Evolutionary conservation across 2,329 filamentous ascomycete genomes (phyloP).

Genomic region (Cladosporium austrohemisphaericum): DNA sequence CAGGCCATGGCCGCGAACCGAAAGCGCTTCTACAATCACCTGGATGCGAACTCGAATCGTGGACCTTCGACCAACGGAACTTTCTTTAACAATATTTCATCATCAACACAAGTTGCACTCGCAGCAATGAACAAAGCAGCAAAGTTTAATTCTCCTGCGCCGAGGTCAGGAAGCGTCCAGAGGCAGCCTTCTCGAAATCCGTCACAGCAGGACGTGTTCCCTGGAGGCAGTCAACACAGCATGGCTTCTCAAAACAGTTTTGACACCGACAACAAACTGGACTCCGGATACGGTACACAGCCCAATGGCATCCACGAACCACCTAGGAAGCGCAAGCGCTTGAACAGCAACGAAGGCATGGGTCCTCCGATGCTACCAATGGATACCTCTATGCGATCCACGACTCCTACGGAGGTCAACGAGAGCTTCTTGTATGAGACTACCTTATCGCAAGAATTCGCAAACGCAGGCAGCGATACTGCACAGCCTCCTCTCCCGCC

Average conservation of each 20-base stretch:
- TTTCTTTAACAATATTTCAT: conserved; percentile 96
- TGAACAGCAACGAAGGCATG: conserved; percentile 36
- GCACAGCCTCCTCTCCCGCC: conserved; percentile 63
- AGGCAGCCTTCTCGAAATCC: conserved; percentile 65
- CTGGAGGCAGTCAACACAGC: conserved; percentile 75
- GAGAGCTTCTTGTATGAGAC: conserved; percentile 70
- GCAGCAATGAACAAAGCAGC: conserved; percentile 92
- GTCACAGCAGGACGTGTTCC: conserved; percentile 67
- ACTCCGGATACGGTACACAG: conserved; percentile 67
- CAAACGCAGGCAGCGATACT: conserved; percentile 51
- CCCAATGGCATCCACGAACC: conserved; percentile 55
- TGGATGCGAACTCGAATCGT: conserved; percentile 48
- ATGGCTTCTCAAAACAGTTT: conserved; percentile 41
- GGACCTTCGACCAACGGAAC: conserved; percentile 62
- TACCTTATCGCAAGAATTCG: conserved; percentile 27
- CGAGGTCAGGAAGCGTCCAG: conserved; percentile 59
- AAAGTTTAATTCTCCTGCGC: conserved; percentile 80
- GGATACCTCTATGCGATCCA: conserved; percentile 56
- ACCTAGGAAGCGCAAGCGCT: conserved; percentile 70
- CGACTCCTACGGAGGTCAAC: conserved; percentile 73
- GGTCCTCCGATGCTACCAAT: conserved; percentile 35
- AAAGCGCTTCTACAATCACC: conserved; percentile 82
- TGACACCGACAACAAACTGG: conserved; percentile 45
- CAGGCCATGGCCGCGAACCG: conserved; percentile 92
- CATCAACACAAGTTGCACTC: conserved; percentile 85